A percentile compares a stretch with the other conserved stretches of the same genome.
These are phyloP conservation scores for Podosphaera xanthii DNA, from an alignment of 2,329 filamentous ascomycete genomes.

Conservation along the genomic window DNA sequence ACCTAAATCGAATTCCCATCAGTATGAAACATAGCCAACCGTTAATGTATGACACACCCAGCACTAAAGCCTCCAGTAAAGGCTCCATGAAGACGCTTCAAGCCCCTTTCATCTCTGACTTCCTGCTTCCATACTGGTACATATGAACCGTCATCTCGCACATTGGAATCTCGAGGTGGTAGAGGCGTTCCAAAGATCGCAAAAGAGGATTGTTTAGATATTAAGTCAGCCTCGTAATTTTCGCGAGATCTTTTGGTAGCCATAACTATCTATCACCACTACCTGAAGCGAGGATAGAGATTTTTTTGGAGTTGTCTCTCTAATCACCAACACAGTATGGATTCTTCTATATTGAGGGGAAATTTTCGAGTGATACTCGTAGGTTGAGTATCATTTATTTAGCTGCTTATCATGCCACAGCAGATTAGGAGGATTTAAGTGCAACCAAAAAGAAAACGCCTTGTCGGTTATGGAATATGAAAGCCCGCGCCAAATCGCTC, in stretches of 20 bases:
- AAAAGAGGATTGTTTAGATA: slow-evolving; percentile 46
- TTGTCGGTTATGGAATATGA: no score
- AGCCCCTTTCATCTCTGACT: slow-evolving; percentile 74
- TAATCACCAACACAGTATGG: no score
- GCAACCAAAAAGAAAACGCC: no score
- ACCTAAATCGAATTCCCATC: slow-evolving; percentile 29
- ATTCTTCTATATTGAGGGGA: no score
- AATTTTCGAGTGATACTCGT: no score
- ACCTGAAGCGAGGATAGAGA: no score
- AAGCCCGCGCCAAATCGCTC: no score
- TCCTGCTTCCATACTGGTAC: slow-evolving; percentile 97
- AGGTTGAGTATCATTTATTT: no score
- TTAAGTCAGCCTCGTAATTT: slow-evolving; percentile 53
- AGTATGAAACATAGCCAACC: neutral
- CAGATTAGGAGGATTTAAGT: no score
- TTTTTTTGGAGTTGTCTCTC: no score
- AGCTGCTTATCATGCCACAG: no score
- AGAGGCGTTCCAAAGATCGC: slow-evolving; percentile 68
- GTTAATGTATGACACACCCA: slow-evolving; percentile 35
- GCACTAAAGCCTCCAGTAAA: slow-evolving; percentile 95
- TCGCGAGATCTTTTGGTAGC: slow-evolving; percentile 58
- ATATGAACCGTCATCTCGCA: slow-evolving; percentile 75
- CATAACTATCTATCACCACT: slow-evolving; percentile 24
- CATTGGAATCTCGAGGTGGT: slow-evolving; percentile 50
- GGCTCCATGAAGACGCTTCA: slow-evolving; percentile 80